Percentiles rank a stretch among this genome's conserved stretches.
phyloP scores from a whole-genome alignment of 2,329 filamentous ascomycete genomes.

The Aspergillus ochraceoroseus region DNA sequence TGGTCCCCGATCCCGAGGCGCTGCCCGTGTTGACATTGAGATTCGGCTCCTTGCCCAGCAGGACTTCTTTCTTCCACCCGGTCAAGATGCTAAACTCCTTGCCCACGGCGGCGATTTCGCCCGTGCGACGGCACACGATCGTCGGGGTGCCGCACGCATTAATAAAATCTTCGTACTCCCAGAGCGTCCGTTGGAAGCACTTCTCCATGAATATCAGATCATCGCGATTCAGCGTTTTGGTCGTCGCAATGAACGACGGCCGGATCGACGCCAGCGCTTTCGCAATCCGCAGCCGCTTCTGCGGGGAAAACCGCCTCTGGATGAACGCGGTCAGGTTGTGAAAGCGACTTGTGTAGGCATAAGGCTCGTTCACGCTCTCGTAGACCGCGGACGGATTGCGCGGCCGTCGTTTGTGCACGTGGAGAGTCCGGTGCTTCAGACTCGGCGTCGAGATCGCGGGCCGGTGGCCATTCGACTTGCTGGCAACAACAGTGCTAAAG shows the following conservation, averaged over 20 bases:
- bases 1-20: slow-evolving; percentile 39
- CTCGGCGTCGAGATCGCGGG: slow-evolving; percentile 43
- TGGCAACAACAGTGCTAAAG: slow-evolving; percentile 25
- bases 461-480: slow-evolving; percentile 32
- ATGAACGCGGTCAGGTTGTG: slow-evolving; percentile 80
- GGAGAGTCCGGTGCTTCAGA: slow-evolving; percentile 40
- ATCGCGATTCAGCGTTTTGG: slow-evolving; percentile 77
- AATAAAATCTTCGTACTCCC: slow-evolving; percentile 91
- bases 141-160: slow-evolving; percentile 83
- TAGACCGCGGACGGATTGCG: slow-evolving; percentile 81
- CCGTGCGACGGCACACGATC: slow-evolving; percentile 83
- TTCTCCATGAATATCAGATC: slow-evolving; percentile 98
- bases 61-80: slow-evolving; percentile 84
- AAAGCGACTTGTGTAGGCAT: slow-evolving; percentile 84
- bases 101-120: slow-evolving; percentile 90
- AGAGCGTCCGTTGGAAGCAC: slow-evolving; percentile 85
- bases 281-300: slow-evolving; percentile 75
- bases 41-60: slow-evolving; percentile 83
- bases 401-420: slow-evolving; percentile 42
- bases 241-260: slow-evolving; percentile 88
- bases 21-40: slow-evolving; percentile 74
- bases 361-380: slow-evolving; percentile 81
- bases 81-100: slow-evolving; percentile 96
- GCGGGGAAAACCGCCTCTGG: slow-evolving; percentile 69
- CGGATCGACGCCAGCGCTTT: slow-evolving; percentile 84